Percentiles rank a stretch among this genome's conserved stretches.
phyloP scores from a whole-genome alignment of 805 yeast species.

The Candida yuanshanica region DNA sequence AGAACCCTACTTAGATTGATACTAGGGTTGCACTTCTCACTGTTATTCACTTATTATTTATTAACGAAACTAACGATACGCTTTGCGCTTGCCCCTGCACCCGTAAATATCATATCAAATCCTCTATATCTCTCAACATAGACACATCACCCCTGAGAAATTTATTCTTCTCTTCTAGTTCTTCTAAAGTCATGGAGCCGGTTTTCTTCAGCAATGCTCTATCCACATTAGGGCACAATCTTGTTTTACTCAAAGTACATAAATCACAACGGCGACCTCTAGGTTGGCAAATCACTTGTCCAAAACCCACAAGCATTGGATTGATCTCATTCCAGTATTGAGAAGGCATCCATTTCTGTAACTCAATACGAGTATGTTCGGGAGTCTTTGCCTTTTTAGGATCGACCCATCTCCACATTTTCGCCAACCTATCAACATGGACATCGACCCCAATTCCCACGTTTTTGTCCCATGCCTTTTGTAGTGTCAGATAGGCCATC shows the following conservation, averaged over 20 bases:
- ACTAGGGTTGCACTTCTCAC: too few species aligned
- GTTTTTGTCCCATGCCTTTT: constrained; percentile 73
- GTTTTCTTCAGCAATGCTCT: constrained; percentile 33
- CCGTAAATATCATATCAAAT: constrained; percentile 18
- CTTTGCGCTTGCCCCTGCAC: not conserved
- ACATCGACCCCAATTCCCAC: constrained; percentile 93
- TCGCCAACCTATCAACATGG: constrained; percentile 76
- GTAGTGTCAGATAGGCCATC: constrained; percentile 81
- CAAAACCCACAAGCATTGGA: constrained; percentile 87
- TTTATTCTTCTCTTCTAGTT: constrained; percentile 16
- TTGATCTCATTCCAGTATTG: constrained; percentile 81
- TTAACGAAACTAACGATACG: constrained; percentile 3
- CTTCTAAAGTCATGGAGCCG: constrained; percentile 20
- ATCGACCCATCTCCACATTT: constrained; percentile 74
- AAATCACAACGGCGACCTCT: constrained; percentile 64
- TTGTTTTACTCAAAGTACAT: constrained; percentile 49
- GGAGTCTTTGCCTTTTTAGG: constrained; percentile 50
- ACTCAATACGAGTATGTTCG: constrained; percentile 61
- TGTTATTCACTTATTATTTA: constrained; percentile 5
- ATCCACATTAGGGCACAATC: constrained; percentile 56
- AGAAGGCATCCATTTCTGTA: constrained; percentile 70
- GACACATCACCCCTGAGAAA: constrained; percentile 41
- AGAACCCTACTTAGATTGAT: constrained; percentile 32
- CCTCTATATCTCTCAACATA: constrained; percentile 32
- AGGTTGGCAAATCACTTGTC: constrained; percentile 81